Evolutionary conservation across 2,329 filamentous ascomycete genomes (phyloP).

Genomic region (Xylariaceae sp.): DNA sequence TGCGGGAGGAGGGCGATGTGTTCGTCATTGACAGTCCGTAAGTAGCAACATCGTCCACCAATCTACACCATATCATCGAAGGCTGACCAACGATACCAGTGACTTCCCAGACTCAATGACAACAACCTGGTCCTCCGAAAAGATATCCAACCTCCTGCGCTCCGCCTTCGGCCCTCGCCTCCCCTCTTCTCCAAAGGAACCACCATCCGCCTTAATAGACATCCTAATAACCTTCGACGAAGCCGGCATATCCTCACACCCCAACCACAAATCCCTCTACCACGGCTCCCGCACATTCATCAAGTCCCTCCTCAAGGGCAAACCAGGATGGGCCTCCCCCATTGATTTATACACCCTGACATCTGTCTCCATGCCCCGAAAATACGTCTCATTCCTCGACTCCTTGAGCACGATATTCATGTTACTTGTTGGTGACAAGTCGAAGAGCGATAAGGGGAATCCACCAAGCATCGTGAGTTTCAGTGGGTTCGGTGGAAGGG

Average conservation of each 20-base stretch:
- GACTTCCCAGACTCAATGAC: conserved; percentile 92
- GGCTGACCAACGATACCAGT: conserved; percentile 23
- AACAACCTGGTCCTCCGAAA: conserved; percentile 67
- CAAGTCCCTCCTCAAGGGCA: conserved; percentile 59
- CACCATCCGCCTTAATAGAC: conserved; percentile 62
- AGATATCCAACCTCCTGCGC: conserved; percentile 68
- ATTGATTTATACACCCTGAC: conserved; percentile 84
- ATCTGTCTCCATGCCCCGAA: conserved; percentile 69
- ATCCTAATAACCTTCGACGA: conserved; percentile 86
- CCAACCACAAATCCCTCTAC: conserved; percentile 90
- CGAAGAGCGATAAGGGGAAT: conserved; percentile 40
- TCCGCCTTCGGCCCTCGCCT: conserved; percentile 71
- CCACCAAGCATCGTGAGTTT: conserved; percentile 67
- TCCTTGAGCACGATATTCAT: conserved; percentile 67
- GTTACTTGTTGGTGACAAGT: conserved; percentile 34
- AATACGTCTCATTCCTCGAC: conserved; percentile 79
- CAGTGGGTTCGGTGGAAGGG: conserved; percentile 59
- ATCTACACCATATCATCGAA: neutral
- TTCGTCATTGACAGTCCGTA: conserved; percentile 79
- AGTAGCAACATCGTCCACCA: conserved; percentile 24
- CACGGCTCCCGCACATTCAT: conserved; percentile 76
- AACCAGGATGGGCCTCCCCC: conserved; percentile 65
- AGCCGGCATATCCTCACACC: conserved; percentile 80
- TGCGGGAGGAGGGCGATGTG: conserved; percentile 73
- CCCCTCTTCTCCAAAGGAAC: conserved; percentile 32